phyloP scores from a whole-genome alignment of 2,329 filamentous ascomycete genomes.

The Cercospora beticola region DNA sequence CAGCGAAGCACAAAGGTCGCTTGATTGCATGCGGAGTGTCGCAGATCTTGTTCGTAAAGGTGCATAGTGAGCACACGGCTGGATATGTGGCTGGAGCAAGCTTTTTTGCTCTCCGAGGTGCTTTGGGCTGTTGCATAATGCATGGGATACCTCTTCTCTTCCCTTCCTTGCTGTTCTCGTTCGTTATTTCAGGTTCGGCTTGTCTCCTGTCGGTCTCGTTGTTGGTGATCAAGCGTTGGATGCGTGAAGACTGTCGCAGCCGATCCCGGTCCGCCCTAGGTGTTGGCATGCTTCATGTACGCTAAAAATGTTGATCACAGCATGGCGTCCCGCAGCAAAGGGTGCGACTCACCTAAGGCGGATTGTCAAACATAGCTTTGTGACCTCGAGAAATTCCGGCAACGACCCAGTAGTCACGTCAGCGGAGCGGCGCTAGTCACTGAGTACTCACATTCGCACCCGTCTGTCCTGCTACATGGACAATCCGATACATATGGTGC shows the following conservation, averaged over 20 bases:
- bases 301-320: neutral
- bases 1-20: neutral
- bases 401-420: neutral
- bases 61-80: neutral
- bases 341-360: neutral
- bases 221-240: neutral
- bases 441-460: neutral
- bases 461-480: neutral
- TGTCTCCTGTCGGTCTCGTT: neutral
- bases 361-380: slow-evolving; percentile 1
- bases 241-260: neutral
- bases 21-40: slow-evolving; percentile 1
- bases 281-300: neutral
- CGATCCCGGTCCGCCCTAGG: neutral
- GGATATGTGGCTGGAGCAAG: neutral
- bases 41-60: slow-evolving; percentile 1
- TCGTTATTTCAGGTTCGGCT: neutral
- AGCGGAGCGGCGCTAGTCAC: neutral
- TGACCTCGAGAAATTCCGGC: neutral
- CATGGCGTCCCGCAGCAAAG: neutral
- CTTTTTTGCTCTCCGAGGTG: slow-evolving; percentile 1
- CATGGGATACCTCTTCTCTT: neutral
- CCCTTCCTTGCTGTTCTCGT: neutral
- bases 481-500: neutral
- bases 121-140: neutral